Conservation (phyloP, 768 basidiomycete species). For the Panaeolus papilionaceus region DNA sequence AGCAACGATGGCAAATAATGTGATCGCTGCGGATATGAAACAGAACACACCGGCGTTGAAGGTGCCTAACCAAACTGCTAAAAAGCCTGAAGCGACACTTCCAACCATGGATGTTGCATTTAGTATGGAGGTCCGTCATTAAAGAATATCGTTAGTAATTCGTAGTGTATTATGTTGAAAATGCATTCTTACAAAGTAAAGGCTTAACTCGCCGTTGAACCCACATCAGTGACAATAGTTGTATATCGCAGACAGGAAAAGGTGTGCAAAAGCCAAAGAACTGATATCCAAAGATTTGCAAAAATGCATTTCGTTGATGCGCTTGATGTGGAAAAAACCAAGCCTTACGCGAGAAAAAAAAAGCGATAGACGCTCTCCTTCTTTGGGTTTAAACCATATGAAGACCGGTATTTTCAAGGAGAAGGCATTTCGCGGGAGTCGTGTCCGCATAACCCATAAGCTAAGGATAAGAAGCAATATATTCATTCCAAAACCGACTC, state of each 20-base stretch:
- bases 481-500: constrained; percentile 44
- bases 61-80: constrained; percentile 48
- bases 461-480: constrained; percentile 40
- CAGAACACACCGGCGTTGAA: constrained; percentile 47
- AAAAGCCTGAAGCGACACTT: constrained; percentile 51
- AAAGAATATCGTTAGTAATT: neutral
- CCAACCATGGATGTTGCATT: constrained; percentile 62
- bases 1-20: constrained; percentile 48
- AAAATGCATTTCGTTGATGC: constrained; percentile 32
- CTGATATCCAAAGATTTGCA: constrained; percentile 21
- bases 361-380: neutral
- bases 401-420: neutral
- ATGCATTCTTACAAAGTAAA: constrained; percentile 47
- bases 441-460: constrained; percentile 37
- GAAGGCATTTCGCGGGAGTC: constrained; percentile 38
- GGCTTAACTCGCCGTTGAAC: constrained; percentile 42
- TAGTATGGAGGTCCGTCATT: constrained; percentile 51
- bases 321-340: no score
- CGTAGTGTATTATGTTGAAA: neutral
- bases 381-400: neutral
- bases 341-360: neutral
- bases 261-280: constrained; percentile 37
- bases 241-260: constrained; percentile 57
- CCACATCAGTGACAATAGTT: constrained; percentile 55
- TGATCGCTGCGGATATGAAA: constrained; percentile 37